Base-by-base conservation (phyloP, 2,329 filamentous ascomycete species). In the Dothidotthia symphoricarpi region DNA sequence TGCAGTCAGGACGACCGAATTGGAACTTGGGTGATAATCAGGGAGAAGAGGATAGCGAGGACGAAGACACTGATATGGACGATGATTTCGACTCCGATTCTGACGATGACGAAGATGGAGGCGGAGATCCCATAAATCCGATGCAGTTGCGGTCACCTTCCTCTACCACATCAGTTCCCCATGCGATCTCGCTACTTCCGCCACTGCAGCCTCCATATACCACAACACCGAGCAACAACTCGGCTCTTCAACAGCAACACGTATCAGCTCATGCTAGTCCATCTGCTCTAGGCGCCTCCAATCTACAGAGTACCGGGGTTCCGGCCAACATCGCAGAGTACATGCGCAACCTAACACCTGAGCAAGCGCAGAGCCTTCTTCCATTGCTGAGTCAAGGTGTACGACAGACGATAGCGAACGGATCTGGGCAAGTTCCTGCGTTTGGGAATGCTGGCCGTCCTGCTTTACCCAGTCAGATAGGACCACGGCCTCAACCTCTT, bases 321-420 rank as follows among this genome's bases (percentile, higher is more conserved):
- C 35, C 33, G 31, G 15, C 38, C 7, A 29, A 27, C 13, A 29
- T 53, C 12, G 28, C 28, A 15, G 32, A 32, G 10, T 53, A 43
- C 30, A 41, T 57, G 24, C 45, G 32, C 16, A 45, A 35, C 13
- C 24, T 49, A 10, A 43, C 16, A 12, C 16, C 19, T 10, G 42
- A 39, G 14, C 47, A 49, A 31, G 34, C 45, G 13, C 24, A 33
- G 12, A 24, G 22, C 13, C 28, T 53, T 8, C 24, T 47, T 13
- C 33, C 47, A 7, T 12, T 43, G 3, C 7, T 53, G 9, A 38
- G 35, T 14, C 22, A 33, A 3, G 29, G 42, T 19, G 34, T 34
- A 31, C 41, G 36, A 16, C 39, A 41, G 19, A 27, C 37, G 3
- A 16, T 41, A 3, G 24, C 31, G 16, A 32, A 24, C 11, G 31